Percentiles rank a stretch among this genome's conserved stretches.
phyloP scores from a whole-genome alignment of 75 land plant genomes.

The Pinus taeda region DNA sequence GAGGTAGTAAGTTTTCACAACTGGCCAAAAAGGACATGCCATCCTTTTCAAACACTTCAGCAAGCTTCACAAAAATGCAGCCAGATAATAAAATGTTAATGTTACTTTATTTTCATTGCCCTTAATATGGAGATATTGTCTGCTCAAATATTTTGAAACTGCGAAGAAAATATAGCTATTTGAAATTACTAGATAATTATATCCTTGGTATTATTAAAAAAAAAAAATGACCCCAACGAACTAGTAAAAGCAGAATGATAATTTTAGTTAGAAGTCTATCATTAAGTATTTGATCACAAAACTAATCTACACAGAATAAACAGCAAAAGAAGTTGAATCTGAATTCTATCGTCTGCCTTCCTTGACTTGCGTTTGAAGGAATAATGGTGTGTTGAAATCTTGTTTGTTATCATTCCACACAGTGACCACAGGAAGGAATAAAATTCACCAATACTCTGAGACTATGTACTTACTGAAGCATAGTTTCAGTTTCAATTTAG shows the following conservation, averaged over 20 bases:
- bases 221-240: neutral
- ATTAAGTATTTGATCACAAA: no score
- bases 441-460: neutral
- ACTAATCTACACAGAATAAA: neutral
- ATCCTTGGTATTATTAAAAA: slow-evolving; percentile 5
- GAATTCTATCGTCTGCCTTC: neutral
- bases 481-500: no score
- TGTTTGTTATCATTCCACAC: neutral
- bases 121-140: neutral
- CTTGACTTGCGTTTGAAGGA: neutral
- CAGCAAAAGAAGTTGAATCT: neutral
- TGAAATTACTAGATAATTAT: neutral
- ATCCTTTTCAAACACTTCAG: slow-evolving; percentile 82
- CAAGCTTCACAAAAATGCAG: slow-evolving; percentile 65
- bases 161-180: neutral
- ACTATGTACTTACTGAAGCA: no score
- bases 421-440: neutral
- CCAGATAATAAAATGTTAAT: slow-evolving; percentile 5
- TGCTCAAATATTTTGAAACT: neutral
- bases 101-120: neutral
- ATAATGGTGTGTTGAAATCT: neutral
- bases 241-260: no score
- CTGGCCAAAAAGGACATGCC: slow-evolving; percentile 89
- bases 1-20: slow-evolving; percentile 79
- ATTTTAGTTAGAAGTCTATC: no score